Base-by-base conservation (phyloP, 345 rosid species). In the Rhizophora mangle region DNA sequence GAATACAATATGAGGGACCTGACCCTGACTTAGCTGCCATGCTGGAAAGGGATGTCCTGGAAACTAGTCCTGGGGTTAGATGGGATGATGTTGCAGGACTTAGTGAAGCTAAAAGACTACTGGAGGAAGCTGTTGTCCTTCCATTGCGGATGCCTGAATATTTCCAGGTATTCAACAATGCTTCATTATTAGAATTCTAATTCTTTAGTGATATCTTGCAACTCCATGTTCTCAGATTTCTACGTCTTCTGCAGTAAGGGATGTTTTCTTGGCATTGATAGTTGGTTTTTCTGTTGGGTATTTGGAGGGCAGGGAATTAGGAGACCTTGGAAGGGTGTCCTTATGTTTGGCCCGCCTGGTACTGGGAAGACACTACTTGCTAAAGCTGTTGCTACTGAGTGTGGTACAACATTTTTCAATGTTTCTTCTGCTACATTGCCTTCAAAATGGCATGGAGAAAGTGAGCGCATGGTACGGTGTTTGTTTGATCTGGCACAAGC, bases 81-180 rank as follows among this genome's bases (percentile, higher is more conserved):
- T 96, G 99, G 99, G 99, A 92, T 70, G 99, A 96, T 77, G 99
- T 96, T 78, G 99, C 99, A 56, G 99, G 99, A 65, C 85, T 96
- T 84, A 84, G 88, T 61, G 99, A 96, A 85, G 99, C 99, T 61
- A 96, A 95, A 82, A 82, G 99, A 69, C 93, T 96, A 75, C 85
- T 96, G 66, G 99, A 96, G 85, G 98, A 96, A 82, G 99, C 99
- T 57, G 98, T 96, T 72, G 99, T 96, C 58, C 99, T 96, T 85
- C 99, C 99, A 74, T 71, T 96, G 76, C 92, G 98, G 99, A 96
- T 96, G 98, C 97, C 99, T 31, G 99, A 96, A 78, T 96, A 96
- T 82, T 96, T 96, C 82, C 98, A 92, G 97, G 99, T 95, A 81
- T 61, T 73, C 26, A 70, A 43, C 34, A 53, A 27, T 61, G 51